Percentiles rank a stretch among this genome's conserved stretches.
These are phyloP conservation scores for Aspergillus aculeatinus DNA, from an alignment of 2,329 filamentous ascomycete genomes.

Conservation along the genomic window DNA sequence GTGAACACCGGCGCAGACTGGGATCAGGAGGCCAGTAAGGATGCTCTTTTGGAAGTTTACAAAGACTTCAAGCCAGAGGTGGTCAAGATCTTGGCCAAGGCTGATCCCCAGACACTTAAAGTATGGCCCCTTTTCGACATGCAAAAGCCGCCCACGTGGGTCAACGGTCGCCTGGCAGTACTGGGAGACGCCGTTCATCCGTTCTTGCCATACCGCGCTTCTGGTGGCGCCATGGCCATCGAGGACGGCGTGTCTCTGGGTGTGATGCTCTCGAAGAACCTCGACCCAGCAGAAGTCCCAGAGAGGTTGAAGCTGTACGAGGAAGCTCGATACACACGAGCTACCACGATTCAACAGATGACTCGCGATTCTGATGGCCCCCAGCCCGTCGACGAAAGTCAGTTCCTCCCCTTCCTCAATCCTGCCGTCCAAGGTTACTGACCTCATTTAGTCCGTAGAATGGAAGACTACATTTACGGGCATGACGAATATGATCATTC, in stretches of 20 bases:
- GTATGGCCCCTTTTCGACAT: conserved; percentile 64
- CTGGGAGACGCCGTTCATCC: conserved; percentile 69
- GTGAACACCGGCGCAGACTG: conserved; percentile 42
- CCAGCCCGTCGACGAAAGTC: conserved; percentile 19
- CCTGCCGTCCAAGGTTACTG: not conserved
- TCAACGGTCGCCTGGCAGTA: conserved; percentile 54
- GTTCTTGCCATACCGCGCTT: conserved; percentile 63
- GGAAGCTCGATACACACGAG: conserved; percentile 57
- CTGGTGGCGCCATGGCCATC: conserved; percentile 64
- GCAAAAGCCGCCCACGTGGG: conserved; percentile 57
- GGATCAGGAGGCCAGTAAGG: conserved; percentile 26
- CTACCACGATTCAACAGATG: conserved; percentile 58
- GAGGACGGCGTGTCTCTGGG: conserved; percentile 64
- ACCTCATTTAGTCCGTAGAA: conserved; percentile 12
- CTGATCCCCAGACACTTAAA: conserved; percentile 49
- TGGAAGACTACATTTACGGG: conserved; percentile 52
- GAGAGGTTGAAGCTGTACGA: conserved; percentile 61
- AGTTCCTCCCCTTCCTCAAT: not conserved
- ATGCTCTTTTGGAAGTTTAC: conserved; percentile 26
- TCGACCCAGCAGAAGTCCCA: conserved; percentile 48
- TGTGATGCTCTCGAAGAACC: conserved; percentile 54
- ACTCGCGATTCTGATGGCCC: conserved; percentile 44
- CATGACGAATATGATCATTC: conserved; percentile 61
- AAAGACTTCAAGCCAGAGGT: conserved; percentile 47
- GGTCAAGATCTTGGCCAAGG: conserved; percentile 38